Base-by-base conservation (phyloP, 176 grass and related monocot species). In the Cymbopogon citratus region DNA sequence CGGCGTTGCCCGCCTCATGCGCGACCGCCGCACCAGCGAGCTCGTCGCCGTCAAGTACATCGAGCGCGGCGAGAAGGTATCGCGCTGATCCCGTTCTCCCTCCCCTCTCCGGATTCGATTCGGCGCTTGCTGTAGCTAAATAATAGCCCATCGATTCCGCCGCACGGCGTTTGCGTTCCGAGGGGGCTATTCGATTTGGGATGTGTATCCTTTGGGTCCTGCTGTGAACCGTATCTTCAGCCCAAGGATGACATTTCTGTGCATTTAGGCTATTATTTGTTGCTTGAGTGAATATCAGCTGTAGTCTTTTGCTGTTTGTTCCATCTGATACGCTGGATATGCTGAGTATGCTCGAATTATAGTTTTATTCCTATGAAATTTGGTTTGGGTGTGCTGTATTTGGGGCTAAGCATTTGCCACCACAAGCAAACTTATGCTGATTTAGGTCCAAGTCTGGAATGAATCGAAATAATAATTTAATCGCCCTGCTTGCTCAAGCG, bases 11-110 rank as follows among this genome's bases (percentile, higher is more conserved):
- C 87, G 94, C 68, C 89, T 97, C 48, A 97, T 97, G 94, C 91
- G 94, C 52, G 91, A 97, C 84, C 89, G 91, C 81, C 89, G 85
- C 74, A 93, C 91, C 61, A 84, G 57, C 69, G 94, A 97, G 78
- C 91, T 93, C 68, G 91, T 97, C 82, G 94, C 94, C 73, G 94
- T 97, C 59, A 97, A 97, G 86, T 97, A 97, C 74, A 97, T 97
- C 74, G 94, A 97, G 84, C 89, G 94, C 57, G 94, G 94, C 19
- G 94, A 97, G 82, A 97, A 97, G 91, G 94, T 97, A 77, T 11
- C 3, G 44, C 24, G 1, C 75, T 62, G 75, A 26, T 38, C 21
- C 70, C 21, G 1, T 56, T 74, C 71, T 26, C 34, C 26, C 26
- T 23, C 12, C 6, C 18, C 33, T n/a, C n/a, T 63, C 1, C 44